Base-by-base conservation (phyloP, 116 monocot genomes). In the Cymodocea nodosa region DNA sequence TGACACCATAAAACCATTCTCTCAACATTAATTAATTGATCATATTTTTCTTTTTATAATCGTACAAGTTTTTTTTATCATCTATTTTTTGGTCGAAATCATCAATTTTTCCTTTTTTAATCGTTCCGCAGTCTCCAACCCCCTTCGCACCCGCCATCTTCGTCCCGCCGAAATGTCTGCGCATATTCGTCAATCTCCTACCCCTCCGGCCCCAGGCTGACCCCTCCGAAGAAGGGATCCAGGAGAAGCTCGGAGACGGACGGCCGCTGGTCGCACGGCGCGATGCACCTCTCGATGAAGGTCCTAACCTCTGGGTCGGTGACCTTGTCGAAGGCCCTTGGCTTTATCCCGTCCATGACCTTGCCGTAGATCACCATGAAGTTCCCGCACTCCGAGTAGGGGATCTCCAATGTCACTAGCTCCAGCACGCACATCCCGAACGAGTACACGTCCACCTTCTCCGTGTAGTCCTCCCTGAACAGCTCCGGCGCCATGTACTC, bases 401-500 rank as follows among this genome's bases (percentile, higher is more conserved):
- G 93, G 19, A 80, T 73, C 62, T 93, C 86, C 9, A 66, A 63
- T 5, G 89, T 93, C 9, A 88, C 74, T 76, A 93, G 62, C 78
- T 93, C 93, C 15, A 93, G 79, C 35, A 89, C 81, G 69, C 85
- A 93, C 77, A 93, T 73, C 3, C 89, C 93, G 72, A 81, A 93
- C 4, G 93, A 80, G 74, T 89, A 93, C 15, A 93, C 82, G 68
- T 93, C 93, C 2, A 93, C 89, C 60, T 61, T 76, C 68, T 93
- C 89, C 0, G 78, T 89, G 85, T 93, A 93, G 5, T 81, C 63
- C 61, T 84, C 83, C 56, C 85, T 83, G 74, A 77, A 85, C 17
- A 81, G 74, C 79, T 93, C 92, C 17, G 92, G 88, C 2, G 88
- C 88, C 85, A 88, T 85, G 83, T 71, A 89, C 76, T 83, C 93